Conservation (phyloP, 768 basidiomycete species). For the Psilocybe cyanescens region DNA sequence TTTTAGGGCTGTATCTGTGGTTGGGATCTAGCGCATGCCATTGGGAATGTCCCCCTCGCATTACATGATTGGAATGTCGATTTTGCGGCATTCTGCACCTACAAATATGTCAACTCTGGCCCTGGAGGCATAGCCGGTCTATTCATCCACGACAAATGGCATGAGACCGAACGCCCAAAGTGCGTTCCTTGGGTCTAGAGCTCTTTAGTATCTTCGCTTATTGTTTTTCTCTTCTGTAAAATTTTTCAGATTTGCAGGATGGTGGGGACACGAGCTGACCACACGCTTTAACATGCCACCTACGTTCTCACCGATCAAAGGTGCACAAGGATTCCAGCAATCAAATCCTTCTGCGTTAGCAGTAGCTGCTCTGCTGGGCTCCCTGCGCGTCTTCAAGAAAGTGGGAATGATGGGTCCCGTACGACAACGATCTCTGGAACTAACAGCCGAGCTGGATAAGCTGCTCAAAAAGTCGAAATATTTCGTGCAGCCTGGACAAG, state of each 20-base stretch:
- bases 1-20: conserved; percentile 89
- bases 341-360: conserved; percentile 91
- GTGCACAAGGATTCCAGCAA: conserved; percentile 95
- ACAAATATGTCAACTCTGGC: conserved; percentile 97
- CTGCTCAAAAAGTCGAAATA: conserved; percentile 64
- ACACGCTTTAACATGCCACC: conserved; percentile 94
- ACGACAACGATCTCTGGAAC: conserved; percentile 65
- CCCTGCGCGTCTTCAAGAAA: conserved; percentile 78
- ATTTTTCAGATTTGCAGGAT: conserved; percentile 77
- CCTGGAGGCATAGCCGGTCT: conserved; percentile 97
- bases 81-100: conserved; percentile 99
- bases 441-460: conserved; percentile 75
- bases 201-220: conserved; percentile 9
- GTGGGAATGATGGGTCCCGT: conserved; percentile 76
- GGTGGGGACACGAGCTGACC: conserved; percentile 94
- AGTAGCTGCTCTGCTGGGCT: conserved; percentile 80
- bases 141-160: conserved; percentile 87
- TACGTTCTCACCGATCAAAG: conserved; percentile 79
- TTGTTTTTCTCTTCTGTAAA: conserved; percentile 12
- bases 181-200: conserved; percentile 34
- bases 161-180: conserved; percentile 64
- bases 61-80: conserved; percentile 95
- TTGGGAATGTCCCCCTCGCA: conserved; percentile 88
- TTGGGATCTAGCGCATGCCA: conserved; percentile 96
- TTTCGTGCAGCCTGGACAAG: conserved; percentile 40